Evolutionary conservation across 2,329 filamentous ascomycete genomes (phyloP).

Genomic region (Tolypocladium tundrense): DNA sequence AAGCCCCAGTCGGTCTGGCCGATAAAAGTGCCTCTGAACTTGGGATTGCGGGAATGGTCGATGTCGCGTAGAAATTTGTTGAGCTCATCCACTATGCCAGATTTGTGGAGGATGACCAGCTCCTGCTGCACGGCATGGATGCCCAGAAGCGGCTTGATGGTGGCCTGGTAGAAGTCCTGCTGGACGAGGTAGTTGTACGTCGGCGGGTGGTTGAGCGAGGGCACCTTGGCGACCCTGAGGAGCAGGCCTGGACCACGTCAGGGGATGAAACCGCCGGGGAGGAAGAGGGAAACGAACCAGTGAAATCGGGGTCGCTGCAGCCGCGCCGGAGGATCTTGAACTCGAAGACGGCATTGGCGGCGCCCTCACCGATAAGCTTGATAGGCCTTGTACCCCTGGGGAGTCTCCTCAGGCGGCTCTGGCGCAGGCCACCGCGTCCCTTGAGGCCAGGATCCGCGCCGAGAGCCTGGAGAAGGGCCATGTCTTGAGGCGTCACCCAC

Average conservation of each 20-base stretch:
- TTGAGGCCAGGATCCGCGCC: constrained; percentile 3
- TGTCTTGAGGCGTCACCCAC: constrained; percentile 12
- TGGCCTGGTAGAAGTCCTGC: constrained; percentile 23
- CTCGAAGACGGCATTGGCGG: constrained; percentile 67
- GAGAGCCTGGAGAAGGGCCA: constrained; percentile 12
- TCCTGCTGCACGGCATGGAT: constrained; percentile 24
- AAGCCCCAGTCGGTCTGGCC: constrained; percentile 54
- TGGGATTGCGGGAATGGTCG: constrained; percentile 33
- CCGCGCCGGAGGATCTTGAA: constrained; percentile 32
- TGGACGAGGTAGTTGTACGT: constrained; percentile 27
- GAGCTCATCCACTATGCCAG: constrained; percentile 30
- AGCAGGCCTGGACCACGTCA: constrained; percentile 17
- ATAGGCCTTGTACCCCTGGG: constrained; percentile 22
- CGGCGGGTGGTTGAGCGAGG: constrained; percentile 16
- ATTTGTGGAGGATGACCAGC: constrained; percentile 24
- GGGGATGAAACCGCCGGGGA: background rate
- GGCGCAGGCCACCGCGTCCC: constrained; percentile 1
- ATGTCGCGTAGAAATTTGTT: constrained; percentile 42
- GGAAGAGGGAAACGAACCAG: constrained; percentile 18
- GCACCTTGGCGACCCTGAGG: constrained; percentile 28
- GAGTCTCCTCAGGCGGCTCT: constrained; percentile 18
- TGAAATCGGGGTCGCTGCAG: constrained; percentile 19
- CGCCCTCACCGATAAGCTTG: constrained; percentile 53
- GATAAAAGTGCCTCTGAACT: constrained; percentile 37
- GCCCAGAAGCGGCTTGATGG: constrained; percentile 24